Evolutionary conservation across 306 rosid genomes (phyloP).

Genomic region (Sesbania bispinosa): DNA sequence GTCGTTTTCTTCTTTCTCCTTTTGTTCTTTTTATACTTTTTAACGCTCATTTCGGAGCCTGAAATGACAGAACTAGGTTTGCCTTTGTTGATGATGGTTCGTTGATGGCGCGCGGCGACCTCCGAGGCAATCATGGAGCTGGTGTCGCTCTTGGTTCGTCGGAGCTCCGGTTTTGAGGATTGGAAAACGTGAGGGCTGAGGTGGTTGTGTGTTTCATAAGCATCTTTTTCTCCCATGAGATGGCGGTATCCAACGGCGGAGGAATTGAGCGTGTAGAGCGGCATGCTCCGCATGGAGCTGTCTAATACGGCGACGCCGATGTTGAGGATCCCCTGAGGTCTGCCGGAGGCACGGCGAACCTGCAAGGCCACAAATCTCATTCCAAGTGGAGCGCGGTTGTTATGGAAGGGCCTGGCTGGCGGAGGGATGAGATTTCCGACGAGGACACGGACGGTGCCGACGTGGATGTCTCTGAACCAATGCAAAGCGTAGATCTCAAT

Average conservation of each 20-base stretch:
- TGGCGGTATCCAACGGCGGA: constrained; percentile 78
- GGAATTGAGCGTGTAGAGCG: constrained; percentile 55
- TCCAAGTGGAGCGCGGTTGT: constrained; percentile 40
- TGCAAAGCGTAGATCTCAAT: constrained; percentile 81
- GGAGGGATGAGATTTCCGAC: constrained; percentile 62
- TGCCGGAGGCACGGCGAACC: constrained; percentile 69
- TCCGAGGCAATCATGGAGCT: constrained; percentile 65
- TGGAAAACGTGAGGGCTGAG: constrained; percentile 12
- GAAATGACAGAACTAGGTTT: constrained; percentile 37
- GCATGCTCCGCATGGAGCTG: constrained; percentile 92
- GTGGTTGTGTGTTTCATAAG: constrained; percentile 30
- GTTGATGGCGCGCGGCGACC: constrained; percentile 25
- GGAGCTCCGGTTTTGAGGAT: constrained; percentile 30
- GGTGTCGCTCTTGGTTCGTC: constrained; percentile 70
- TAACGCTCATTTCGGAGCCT: constrained; percentile 27
- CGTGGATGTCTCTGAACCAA: constrained; percentile 82
- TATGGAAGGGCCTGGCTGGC: constrained; percentile 15
- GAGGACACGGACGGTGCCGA: constrained; percentile 77
- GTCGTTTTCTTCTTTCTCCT: constrained; percentile 5
- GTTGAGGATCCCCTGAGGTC: constrained; percentile 89
- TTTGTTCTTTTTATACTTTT: background rate
- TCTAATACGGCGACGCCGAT: constrained; percentile 73
- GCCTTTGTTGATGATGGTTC: background rate
- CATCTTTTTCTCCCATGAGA: constrained; percentile 75
- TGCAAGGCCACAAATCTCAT: constrained; percentile 86